A percentile compares a stretch with the other conserved stretches of the same genome.
Conservation (phyloP, 371 early-diverging fungal species). For the Choanephora cucurbitarum region DNA sequence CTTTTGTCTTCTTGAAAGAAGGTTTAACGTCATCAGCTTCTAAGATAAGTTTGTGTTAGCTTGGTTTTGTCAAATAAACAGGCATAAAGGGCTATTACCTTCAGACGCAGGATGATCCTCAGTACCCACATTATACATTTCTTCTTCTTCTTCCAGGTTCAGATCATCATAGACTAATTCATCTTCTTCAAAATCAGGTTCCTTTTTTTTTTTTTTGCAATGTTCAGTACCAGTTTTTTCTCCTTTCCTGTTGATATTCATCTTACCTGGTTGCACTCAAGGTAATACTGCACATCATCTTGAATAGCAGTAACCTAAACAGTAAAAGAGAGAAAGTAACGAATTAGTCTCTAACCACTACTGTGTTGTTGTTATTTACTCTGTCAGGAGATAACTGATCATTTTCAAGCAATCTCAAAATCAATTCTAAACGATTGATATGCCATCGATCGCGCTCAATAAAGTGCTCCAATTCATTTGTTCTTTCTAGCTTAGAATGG, state of each 20-base stretch:
- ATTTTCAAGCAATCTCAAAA: constrained; percentile 91
- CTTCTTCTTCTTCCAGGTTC: constrained; percentile 89
- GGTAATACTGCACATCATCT: constrained; percentile 90
- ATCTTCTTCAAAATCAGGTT: constrained; percentile 91
- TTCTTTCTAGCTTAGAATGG: constrained; percentile 72
- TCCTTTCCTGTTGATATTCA: no score
- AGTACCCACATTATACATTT: constrained; percentile 64
- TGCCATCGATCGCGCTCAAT: constrained; percentile 93
- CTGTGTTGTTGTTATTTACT: constrained; percentile 4
- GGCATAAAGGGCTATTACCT: constrained; percentile 16
- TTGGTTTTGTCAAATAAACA: not conserved
- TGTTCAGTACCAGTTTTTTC: no score
- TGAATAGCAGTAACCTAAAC: constrained; percentile 21
- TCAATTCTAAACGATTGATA: constrained; percentile 85
- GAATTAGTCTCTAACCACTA: not conserved
- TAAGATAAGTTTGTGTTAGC: not conserved
- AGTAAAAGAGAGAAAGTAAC: no score
- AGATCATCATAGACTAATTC: constrained; percentile 94
- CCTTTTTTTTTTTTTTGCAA: constrained; percentile 25
- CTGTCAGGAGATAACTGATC: constrained; percentile 79
- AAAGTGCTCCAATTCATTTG: constrained; percentile 67
- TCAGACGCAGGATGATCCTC: constrained; percentile 43
- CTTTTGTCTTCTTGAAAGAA: constrained; percentile 7
- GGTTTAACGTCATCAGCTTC: constrained; percentile 13
- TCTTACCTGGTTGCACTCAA: constrained; percentile 78